Base-by-base conservation (phyloP, 441 rosid genomes). In the Geranium incanum region DNA sequence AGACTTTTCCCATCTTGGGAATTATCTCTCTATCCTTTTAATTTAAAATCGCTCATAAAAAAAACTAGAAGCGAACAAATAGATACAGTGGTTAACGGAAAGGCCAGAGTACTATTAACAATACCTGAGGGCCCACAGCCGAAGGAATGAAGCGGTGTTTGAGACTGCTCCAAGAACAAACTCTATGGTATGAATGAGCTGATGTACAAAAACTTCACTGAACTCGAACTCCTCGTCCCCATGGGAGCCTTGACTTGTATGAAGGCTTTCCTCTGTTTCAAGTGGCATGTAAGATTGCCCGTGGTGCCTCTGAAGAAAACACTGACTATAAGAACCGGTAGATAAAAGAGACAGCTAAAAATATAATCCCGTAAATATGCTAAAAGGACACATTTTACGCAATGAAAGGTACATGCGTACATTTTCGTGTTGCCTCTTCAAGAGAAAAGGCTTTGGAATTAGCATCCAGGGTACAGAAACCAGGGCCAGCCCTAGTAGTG, bases 381-480 rank as follows among this genome's bases (percentile, higher is more conserved):
- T 19, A 3, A 60, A 60, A 11, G 15, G 36, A 23, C 23, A 62
- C 11, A 62, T 5, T 62, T 23, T 21, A 15, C 37, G 12, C 9
- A 62, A 62, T 36, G n/a, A 62, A 62, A 62, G 28, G 37, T n/a
- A 18, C 63, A 57, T 71, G 66, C 86, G 71, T 86, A 91, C 99
- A 89, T 93, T 96, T 28, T 85, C 70, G 72, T 93, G 88, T 16
- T 81, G 92, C 81, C 84, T 95, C 84, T 87, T 95, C 80, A 93
- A 85, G 73, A 95, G 87, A 76, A 91, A 89, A 66, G 99, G 98
- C 81, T 95, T 95, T 38, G 99, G 98, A 83, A 95, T 84, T 69
- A 95, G 92, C 99, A 95, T 95, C 98, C 98, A 95, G 36, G 99
- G 99, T 70, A 93, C 95, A 19, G 99, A 96, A 79, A 90, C 59